Conservation (phyloP, 495 filamentous ascomycete species). For the Penicillium tannophilum region DNA sequence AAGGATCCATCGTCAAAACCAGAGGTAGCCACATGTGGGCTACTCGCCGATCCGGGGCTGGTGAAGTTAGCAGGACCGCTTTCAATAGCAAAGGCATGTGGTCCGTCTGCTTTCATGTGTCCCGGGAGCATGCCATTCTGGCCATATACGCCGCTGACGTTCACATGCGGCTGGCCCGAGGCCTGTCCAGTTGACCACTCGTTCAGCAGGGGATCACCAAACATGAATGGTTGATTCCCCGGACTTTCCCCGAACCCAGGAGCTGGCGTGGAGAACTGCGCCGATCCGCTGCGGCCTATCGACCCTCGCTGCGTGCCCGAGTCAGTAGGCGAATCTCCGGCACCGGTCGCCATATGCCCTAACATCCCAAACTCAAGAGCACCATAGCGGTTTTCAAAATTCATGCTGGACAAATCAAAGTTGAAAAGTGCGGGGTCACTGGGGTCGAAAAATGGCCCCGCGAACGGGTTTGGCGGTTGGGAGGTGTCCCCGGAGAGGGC, state of each 20-base stretch:
- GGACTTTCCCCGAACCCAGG: slow-evolving; percentile 48
- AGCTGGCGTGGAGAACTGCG: slow-evolving; percentile 47
- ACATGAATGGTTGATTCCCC: slow-evolving; percentile 50
- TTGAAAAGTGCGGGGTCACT: slow-evolving; percentile 90
- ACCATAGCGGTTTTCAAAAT: slow-evolving; percentile 94
- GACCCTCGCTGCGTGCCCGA: slow-evolving; percentile 51
- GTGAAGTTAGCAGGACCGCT: slow-evolving; percentile 63
- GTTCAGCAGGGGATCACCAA: slow-evolving; percentile 49
- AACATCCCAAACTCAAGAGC: slow-evolving; percentile 93
- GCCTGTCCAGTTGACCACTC: slow-evolving; percentile 47
- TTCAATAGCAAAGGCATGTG: slow-evolving; percentile 74
- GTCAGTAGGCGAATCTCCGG: slow-evolving; percentile 76
- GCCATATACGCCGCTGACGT: slow-evolving; percentile 44
- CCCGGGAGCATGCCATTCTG: slow-evolving; percentile 44
- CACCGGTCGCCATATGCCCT: slow-evolving; percentile 87
- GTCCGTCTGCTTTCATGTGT: slow-evolving; percentile 53
- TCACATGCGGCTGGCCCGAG: slow-evolving; percentile 42
- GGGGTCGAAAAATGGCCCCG: slow-evolving; percentile 73
- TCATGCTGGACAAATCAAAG: slow-evolving; percentile 88
- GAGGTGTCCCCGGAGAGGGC: slow-evolving; percentile 35
- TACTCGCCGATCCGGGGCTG: slow-evolving; percentile 58
- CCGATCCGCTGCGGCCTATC: slow-evolving; percentile 51
- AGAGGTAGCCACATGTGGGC: slow-evolving; percentile 45
- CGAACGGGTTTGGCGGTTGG: slow-evolving; percentile 53
- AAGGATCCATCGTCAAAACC: slow-evolving; percentile 42